These are phyloP conservation scores for Laguncularia racemosa DNA, from an alignment of 345 rosid genomes.

Conservation along the genomic window DNA sequence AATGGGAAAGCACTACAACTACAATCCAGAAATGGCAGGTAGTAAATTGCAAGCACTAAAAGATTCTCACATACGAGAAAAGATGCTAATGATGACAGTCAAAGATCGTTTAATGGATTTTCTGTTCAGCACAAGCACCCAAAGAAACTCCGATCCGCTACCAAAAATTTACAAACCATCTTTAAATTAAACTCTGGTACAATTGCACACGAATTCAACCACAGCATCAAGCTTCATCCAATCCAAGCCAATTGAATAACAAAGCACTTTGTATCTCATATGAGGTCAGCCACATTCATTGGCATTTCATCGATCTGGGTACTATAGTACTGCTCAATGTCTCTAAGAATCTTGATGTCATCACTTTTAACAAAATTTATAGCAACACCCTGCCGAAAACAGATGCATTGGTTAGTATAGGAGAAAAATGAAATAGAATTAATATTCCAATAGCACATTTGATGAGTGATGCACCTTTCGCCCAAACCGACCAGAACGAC, in stretches of 20 bases:
- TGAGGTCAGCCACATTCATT: slow-evolving; percentile 84
- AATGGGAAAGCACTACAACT: too few species aligned
- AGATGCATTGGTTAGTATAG: not conserved
- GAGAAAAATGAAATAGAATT: not conserved
- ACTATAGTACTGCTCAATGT: slow-evolving; percentile 86
- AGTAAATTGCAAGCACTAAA: too few species aligned
- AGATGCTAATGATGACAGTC: too few species aligned
- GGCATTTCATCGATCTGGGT: slow-evolving; percentile 98
- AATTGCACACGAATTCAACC: not conserved
- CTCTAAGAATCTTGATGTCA: slow-evolving; percentile 80
- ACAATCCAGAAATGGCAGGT: too few species aligned
- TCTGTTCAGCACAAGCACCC: too few species aligned
- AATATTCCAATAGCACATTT: too few species aligned
- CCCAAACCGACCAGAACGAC: slow-evolving; percentile 97
- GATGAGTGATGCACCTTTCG: slow-evolving; percentile 62
- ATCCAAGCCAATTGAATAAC: not conserved
- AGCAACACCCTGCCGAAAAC: slow-evolving; percentile 63
- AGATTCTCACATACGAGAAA: too few species aligned
- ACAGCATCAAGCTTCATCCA: not conserved
- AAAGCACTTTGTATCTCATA: slow-evolving; percentile 18
- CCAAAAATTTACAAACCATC: not conserved
- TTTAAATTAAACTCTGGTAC: too few species aligned
- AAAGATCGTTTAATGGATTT: too few species aligned
- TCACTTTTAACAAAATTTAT: slow-evolving; percentile 86
- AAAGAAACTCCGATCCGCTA: too few species aligned